These are phyloP conservation scores for Spirogloea muscicola DNA, from an alignment of 139 green algal species.

Conservation along the genomic window DNA sequence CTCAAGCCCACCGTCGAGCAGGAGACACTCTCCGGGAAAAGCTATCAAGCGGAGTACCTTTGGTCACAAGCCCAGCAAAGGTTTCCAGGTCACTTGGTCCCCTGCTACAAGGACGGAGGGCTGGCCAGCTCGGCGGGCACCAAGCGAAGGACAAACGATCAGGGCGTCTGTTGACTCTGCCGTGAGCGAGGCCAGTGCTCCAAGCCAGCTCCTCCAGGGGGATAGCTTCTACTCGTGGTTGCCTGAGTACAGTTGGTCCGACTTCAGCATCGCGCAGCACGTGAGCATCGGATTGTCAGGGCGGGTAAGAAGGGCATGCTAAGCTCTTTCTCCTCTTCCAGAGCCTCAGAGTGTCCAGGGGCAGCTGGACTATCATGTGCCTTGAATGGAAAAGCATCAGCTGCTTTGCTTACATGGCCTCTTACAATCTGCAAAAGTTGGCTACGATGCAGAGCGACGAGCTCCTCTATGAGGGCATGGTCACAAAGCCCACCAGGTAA, in stretches of 20 bases:
- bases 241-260: constrained; percentile 9
- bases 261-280: constrained; percentile 1
- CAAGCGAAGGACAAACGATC: too few relatives aligned
- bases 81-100: too few relatives aligned
- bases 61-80: too few relatives aligned
- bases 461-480: constrained; percentile 23
- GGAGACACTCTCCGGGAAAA: too few relatives aligned
- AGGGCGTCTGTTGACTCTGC: too few relatives aligned
- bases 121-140: too few relatives aligned
- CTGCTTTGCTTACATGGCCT: neutral
- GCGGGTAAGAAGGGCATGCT: neutral
- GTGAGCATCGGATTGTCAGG: constrained; percentile 16
- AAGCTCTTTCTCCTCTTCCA: neutral
- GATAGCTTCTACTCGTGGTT: too few relatives aligned
- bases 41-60: too few relatives aligned
- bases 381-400: neutral
- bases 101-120: too few relatives aligned
- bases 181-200: too few relatives aligned
- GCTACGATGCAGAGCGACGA: constrained; percentile 14
- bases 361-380: neutral
- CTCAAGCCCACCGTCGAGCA: too few relatives aligned
- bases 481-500: constrained; percentile 26
- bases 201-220: too few relatives aligned
- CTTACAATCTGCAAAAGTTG: neutral
- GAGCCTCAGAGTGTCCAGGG: neutral